Evolutionary conservation across 306 rosid species (phyloP), one percentile per base, ranked within the genome.

Genomic region (Sesbania bispinosa): DNA sequence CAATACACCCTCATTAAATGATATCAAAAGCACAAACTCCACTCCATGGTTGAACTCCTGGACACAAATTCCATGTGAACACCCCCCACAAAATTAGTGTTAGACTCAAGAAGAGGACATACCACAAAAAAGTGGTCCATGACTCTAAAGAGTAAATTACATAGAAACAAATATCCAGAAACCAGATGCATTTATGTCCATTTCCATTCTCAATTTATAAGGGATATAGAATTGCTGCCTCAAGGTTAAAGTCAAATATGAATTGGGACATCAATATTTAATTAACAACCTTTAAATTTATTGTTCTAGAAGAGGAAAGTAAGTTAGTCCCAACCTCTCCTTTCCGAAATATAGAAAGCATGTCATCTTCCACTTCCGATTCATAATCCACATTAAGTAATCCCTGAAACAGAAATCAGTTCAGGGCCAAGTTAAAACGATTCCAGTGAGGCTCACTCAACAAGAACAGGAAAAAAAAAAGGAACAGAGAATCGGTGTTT

Each of bases 341-440:
- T 81, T 90, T 93, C n/a, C 94, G 90, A 77, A 93, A 93, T 77
- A 93, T 87, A 51, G 94, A 86, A 78, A 88, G 87, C 83, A 93
- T 87, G 26, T 93, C 97, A 69, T 88, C 94, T 66, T 87, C 96
- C 69, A 93, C 98, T 77, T 90, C 92, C n/a, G 98, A 77, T 77
- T 87, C 96, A 0, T 84, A 90, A 81, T 93, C 97, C 52, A 89
- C 88, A 81, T 87, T 81, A 30, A 80, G 69, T 42, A 90, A 79
- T 59, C 76, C 97, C 92, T 90, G 86, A 41, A 69, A 65, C 60
- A 75, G 30, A 78, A 77, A 62, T 6, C 19, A 55, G 43, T 69
- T 38, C 23, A 23, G 54, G 47, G 54, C 74, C 64, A 42, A 55
- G 69, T 75, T 21, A 55, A 35, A 48, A 76, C n/a, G n/a, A n/a